A percentile compares a stretch with the other conserved stretches of the same genome.
phyloP scores from a whole-genome alignment of 495 filamentous ascomycete species.

The Penicillium samsonianum region DNA sequence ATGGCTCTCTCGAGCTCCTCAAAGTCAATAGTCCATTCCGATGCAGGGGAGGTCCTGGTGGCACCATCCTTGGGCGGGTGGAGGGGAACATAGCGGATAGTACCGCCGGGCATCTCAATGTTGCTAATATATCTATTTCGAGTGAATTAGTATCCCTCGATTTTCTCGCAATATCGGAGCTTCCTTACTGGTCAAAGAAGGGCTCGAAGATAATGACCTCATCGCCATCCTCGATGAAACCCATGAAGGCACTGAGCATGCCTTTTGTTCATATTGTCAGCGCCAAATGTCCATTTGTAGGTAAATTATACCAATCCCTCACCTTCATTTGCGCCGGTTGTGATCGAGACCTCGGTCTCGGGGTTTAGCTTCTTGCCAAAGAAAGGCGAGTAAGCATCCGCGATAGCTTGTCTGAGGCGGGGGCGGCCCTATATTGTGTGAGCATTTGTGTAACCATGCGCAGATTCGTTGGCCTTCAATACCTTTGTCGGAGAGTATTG shows the following conservation, averaged over 20 bases:
- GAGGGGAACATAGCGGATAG: slow-evolving; percentile 88
- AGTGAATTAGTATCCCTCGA: slow-evolving; percentile 8
- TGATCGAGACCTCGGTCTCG: slow-evolving; percentile 89
- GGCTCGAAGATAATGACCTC: slow-evolving; percentile 98
- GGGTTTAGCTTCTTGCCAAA: slow-evolving; percentile 81
- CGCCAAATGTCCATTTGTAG: not conserved
- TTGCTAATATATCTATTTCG: slow-evolving; percentile 79
- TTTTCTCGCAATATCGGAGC: not conserved
- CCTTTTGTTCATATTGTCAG: slow-evolving; percentile 10
- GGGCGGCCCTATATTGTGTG: slow-evolving; percentile 65
- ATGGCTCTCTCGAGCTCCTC: slow-evolving; percentile 81
- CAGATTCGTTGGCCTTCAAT: slow-evolving; percentile 7
- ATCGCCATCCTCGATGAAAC: slow-evolving; percentile 88
- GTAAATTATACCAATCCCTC: slow-evolving; percentile 12
- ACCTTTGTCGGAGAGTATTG: slow-evolving; percentile 95
- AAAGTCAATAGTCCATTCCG: slow-evolving; percentile 87
- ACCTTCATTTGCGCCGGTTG: slow-evolving; percentile 96
- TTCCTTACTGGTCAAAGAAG: slow-evolving; percentile 92
- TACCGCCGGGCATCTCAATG: slow-evolving; percentile 96
- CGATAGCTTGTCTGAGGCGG: slow-evolving; percentile 85
- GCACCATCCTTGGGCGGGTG: slow-evolving; percentile 87
- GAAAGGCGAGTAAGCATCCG: slow-evolving; percentile 83
- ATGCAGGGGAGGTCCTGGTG: slow-evolving; percentile 74
- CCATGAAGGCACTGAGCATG: slow-evolving; percentile 97
- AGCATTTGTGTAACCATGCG: slow-evolving; percentile 13